Conservation (phyloP, 192 early-diverging fungal genomes). For the Geranomyces michiganensis region DNA sequence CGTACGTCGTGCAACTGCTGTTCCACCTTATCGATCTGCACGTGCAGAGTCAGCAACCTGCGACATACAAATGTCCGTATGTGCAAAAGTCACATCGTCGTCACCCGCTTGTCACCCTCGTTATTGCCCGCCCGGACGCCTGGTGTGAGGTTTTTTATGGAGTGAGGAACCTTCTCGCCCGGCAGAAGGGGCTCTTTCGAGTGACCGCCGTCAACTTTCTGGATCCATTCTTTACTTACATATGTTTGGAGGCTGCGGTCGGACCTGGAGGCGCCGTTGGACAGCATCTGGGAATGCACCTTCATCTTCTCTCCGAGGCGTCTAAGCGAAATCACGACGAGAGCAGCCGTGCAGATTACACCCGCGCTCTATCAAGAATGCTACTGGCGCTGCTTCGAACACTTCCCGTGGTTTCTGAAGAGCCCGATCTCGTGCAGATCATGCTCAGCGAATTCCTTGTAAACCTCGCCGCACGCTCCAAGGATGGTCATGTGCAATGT, state of each 20-base stretch:
- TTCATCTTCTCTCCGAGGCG: not conserved
- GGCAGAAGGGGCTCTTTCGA: not conserved
- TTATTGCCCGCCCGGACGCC: slow-evolving; percentile 10
- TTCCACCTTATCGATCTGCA: slow-evolving; percentile 25
- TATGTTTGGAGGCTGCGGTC: slow-evolving; percentile 23
- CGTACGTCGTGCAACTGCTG: slow-evolving; percentile 19
- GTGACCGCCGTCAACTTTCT: slow-evolving; percentile 8
- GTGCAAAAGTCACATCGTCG: slow-evolving; percentile 11
- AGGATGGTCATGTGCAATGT: not conserved
- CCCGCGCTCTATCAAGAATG: not conserved
- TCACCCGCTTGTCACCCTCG: slow-evolving; percentile 25
- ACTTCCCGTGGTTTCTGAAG: slow-evolving; percentile 10
- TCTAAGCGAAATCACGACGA: not conserved
- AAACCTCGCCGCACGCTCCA: not conserved
- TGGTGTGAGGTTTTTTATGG: slow-evolving; percentile 11
- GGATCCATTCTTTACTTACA: slow-evolving; percentile 21
- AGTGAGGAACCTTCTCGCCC: not conserved
- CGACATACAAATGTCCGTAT: slow-evolving; percentile 22
- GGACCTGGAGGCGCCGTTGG: not conserved
- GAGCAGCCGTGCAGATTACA: too few species aligned
- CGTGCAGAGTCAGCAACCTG: slow-evolving; percentile 2
- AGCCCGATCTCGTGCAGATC: not conserved
- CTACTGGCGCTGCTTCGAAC: not conserved
- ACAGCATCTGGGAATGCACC: not conserved
- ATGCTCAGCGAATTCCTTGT: slow-evolving; percentile 1